phyloP scores from a whole-genome alignment of 805 yeast genomes.

The Ogataea trehalophila region DNA sequence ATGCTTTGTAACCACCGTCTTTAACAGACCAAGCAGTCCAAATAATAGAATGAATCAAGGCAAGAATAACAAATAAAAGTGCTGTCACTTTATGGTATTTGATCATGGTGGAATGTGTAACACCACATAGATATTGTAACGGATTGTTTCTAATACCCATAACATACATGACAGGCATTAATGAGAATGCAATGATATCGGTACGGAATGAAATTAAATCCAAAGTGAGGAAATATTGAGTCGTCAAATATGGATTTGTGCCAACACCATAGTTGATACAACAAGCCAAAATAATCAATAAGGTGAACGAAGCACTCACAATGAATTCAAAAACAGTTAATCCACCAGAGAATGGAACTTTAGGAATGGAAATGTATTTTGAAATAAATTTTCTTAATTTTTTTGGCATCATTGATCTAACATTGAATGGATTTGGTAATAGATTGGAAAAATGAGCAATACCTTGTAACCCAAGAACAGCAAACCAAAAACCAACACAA shows the following conservation, averaged over 20 bases:
- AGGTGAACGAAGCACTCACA: slow-evolving; percentile 28
- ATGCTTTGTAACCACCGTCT: slow-evolving; percentile 35
- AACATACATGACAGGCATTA: slow-evolving; percentile 54
- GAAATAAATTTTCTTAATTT: neutral
- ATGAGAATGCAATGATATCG: slow-evolving; percentile 43
- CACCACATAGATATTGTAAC: slow-evolving; percentile 55
- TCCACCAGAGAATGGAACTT: slow-evolving; percentile 10
- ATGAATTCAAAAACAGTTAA: slow-evolving; percentile 19
- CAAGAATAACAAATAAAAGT: slow-evolving; percentile 42
- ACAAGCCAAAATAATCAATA: slow-evolving; percentile 28
- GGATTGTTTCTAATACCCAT: slow-evolving; percentile 76
- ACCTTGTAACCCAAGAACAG: slow-evolving; percentile 30
- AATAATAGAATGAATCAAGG: slow-evolving; percentile 51
- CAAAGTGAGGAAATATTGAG: slow-evolving; percentile 25
- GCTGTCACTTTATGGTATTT: slow-evolving; percentile 66
- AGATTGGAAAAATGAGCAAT: slow-evolving; percentile 20
- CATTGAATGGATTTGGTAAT: slow-evolving; percentile 1
- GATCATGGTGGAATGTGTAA: slow-evolving; percentile 57
- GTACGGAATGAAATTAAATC: slow-evolving; percentile 50
- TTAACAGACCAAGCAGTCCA: slow-evolving; percentile 45
- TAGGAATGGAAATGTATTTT: slow-evolving; percentile 4
- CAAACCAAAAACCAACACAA: slow-evolving; percentile 37
- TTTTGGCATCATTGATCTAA: slow-evolving; percentile 1
- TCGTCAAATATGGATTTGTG: slow-evolving; percentile 35
- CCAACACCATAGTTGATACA: slow-evolving; percentile 33